Conservation (phyloP, 768 basidiomycete species). For the Pholiota molesta region DNA sequence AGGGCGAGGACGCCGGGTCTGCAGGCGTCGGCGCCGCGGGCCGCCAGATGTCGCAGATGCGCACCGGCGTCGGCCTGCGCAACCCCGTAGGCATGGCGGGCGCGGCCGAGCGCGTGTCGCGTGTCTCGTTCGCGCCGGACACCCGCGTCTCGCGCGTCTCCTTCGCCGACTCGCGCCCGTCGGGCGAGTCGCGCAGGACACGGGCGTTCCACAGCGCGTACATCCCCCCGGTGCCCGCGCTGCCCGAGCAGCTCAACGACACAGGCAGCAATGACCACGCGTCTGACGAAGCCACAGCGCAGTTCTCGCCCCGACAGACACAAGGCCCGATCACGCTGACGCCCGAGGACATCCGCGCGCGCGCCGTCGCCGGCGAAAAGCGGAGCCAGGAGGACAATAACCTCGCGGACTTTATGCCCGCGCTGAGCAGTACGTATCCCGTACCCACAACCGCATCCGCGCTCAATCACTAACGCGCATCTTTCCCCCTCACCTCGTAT, state of each 20-base stretch:
- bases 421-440: constrained; percentile 60
- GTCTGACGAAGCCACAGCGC: constrained; percentile 19
- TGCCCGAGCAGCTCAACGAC: constrained; percentile 28
- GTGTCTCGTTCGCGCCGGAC: constrained; percentile 74
- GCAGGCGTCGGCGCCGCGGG: constrained; percentile 44
- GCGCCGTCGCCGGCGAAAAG: constrained; percentile 37
- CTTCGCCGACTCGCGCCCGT: constrained; percentile 46
- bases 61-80: constrained; percentile 56
- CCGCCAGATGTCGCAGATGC: constrained; percentile 44
- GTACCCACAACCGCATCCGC: too few species aligned
- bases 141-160: constrained; percentile 42
- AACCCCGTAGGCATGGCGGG: constrained; percentile 38
- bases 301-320: constrained; percentile 41
- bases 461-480: too few species aligned
- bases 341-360: constrained; percentile 63
- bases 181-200: constrained; percentile 38
- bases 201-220: constrained; percentile 45
- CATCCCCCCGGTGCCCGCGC: constrained; percentile 44
- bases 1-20: constrained; percentile 40
- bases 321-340: constrained; percentile 48
- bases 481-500: too few species aligned
- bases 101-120: constrained; percentile 44
- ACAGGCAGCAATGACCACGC: constrained; percentile 11
- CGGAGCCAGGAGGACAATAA: constrained; percentile 24
- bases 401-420: constrained; percentile 66